Evolutionary conservation across 805 yeast genomes (phyloP).

Genomic region (Candida methanosorbosa): DNA sequence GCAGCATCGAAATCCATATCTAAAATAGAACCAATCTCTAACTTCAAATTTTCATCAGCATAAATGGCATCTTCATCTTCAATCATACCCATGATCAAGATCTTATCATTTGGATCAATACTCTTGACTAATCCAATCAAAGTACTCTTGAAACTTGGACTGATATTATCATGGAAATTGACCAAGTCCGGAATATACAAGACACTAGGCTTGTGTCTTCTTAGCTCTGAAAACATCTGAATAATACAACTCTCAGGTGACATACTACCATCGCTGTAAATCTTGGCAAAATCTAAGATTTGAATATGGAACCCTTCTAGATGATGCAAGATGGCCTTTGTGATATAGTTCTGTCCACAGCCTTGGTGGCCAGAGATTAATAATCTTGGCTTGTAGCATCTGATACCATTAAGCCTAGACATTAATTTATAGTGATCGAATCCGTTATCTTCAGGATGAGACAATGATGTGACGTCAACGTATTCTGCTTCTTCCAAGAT

Average conservation of each 20-base stretch:
- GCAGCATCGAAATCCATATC: slow-evolving; percentile 21
- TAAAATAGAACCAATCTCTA: slow-evolving; percentile 46
- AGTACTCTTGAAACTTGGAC: slow-evolving; percentile 63
- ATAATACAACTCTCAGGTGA: slow-evolving; percentile 80
- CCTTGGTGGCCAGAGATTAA: slow-evolving; percentile 68
- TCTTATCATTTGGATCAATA: slow-evolving; percentile 61
- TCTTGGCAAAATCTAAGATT: slow-evolving; percentile 67
- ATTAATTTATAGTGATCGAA: slow-evolving; percentile 60
- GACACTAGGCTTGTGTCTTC: slow-evolving; percentile 83
- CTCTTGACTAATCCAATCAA: slow-evolving; percentile 61
- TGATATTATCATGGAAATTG: slow-evolving; percentile 61
- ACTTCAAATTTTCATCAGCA: slow-evolving; percentile 28
- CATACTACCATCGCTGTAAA: slow-evolving; percentile 70
- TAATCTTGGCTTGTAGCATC: slow-evolving; percentile 78
- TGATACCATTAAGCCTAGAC: slow-evolving; percentile 28
- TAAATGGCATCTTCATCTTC: slow-evolving; percentile 26
- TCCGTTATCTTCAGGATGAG: slow-evolving; percentile 50
- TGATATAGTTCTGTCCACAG: slow-evolving; percentile 79
- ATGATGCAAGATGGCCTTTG: slow-evolving; percentile 71
- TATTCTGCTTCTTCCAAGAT: slow-evolving; percentile 64
- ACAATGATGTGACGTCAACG: slow-evolving; percentile 40
- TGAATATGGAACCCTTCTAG: slow-evolving; percentile 90
- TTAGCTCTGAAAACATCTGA: slow-evolving; percentile 79
- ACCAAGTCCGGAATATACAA: slow-evolving; percentile 77
- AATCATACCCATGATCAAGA: slow-evolving; percentile 67